These are phyloP conservation scores for Chytridiales sp. DNA, from an alignment of 371 early-diverging fungal species.

Conservation along the genomic window DNA sequence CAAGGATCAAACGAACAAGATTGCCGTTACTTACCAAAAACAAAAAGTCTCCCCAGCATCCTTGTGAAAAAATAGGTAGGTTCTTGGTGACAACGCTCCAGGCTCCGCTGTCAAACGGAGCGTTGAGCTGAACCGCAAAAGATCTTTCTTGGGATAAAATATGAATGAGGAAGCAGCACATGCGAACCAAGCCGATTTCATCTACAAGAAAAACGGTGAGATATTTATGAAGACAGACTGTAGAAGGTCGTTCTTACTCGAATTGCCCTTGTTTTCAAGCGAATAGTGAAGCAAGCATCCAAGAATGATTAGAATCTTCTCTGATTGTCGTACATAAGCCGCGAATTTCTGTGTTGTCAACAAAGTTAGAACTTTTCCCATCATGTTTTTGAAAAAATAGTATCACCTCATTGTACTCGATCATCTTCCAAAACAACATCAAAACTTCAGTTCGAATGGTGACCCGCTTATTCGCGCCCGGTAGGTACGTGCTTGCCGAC, in stretches of 20 bases:
- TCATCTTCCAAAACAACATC: slow-evolving; percentile 80
- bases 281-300: slow-evolving; percentile 65
- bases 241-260: slow-evolving; percentile 45
- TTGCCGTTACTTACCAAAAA: slow-evolving; percentile 45
- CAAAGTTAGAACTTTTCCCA: background rate
- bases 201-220: slow-evolving; percentile 39
- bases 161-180: slow-evolving; percentile 81
- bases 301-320: slow-evolving; percentile 64
- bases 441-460: slow-evolving; percentile 69
- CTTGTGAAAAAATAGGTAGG: slow-evolving; percentile 66
- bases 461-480: slow-evolving; percentile 73
- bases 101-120: slow-evolving; percentile 67
- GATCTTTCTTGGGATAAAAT: slow-evolving; percentile 75
- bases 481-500: slow-evolving; percentile 74
- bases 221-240: background rate
- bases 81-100: slow-evolving; percentile 62
- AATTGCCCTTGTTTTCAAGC: slow-evolving; percentile 60
- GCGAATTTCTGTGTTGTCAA: slow-evolving; percentile 55
- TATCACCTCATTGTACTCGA: slow-evolving; percentile 72
- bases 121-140: slow-evolving; percentile 76
- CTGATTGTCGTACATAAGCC: slow-evolving; percentile 67
- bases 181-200: slow-evolving; percentile 73
- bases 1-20: background rate
- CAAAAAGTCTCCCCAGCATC: slow-evolving; percentile 81
- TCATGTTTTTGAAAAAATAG: background rate